Percentiles rank a stretch among this genome's conserved stretches.
Conservation (phyloP, 148 eudicot genomes). For the Linanthus parryae region DNA sequence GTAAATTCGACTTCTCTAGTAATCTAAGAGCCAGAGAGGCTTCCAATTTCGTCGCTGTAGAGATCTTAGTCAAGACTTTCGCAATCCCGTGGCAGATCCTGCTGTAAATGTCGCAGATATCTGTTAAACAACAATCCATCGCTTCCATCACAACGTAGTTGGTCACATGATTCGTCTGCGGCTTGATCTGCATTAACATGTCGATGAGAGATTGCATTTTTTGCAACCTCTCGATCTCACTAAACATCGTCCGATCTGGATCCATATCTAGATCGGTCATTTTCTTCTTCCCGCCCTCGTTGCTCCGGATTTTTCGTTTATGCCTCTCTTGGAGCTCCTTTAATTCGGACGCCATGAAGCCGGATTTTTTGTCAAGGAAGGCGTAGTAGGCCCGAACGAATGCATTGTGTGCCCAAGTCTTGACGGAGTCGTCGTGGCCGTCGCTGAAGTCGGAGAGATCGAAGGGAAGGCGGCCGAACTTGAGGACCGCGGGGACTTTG, state of each 20-base stretch:
- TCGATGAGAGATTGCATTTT: constrained; percentile 60
- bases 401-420: constrained; percentile 20
- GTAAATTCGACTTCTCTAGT: constrained; percentile 43
- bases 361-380: constrained; percentile 64
- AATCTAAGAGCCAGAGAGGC: constrained; percentile 47
- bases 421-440: constrained; percentile 4
- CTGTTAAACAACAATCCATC: constrained; percentile 69
- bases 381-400: constrained; percentile 58
- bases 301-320: neutral
- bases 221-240: constrained; percentile 41
- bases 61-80: constrained; percentile 32
- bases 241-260: no score
- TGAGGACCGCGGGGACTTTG: constrained; percentile 26
- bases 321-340: constrained; percentile 24
- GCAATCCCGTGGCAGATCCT: constrained; percentile 59
- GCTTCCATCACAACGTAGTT: constrained; percentile 43
- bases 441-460: constrained; percentile 58
- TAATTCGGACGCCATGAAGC: constrained; percentile 16
- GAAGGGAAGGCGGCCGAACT: constrained; percentile 69
- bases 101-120: constrained; percentile 59
- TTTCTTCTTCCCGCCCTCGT: neutral
- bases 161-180: constrained; percentile 15
- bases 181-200: constrained; percentile 46
- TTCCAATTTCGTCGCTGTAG: constrained; percentile 27
- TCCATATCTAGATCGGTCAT: neutral